These are phyloP conservation scores for Suillus alpinus DNA, from an alignment of 768 basidiomycete genomes.

Conservation along the genomic window DNA sequence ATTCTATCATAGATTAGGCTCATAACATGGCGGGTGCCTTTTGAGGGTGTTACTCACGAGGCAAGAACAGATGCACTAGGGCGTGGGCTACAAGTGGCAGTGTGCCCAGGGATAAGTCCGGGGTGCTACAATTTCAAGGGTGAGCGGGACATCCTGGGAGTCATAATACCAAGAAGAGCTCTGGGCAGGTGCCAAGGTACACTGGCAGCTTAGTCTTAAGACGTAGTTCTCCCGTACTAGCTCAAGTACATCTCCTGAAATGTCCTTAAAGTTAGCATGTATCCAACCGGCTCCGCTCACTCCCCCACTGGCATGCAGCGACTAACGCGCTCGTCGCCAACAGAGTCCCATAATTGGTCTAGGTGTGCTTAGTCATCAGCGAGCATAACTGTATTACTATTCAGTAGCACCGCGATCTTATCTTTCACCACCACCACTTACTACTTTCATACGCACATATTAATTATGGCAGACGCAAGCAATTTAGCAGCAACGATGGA, in stretches of 20 bases:
- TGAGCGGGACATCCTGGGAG: neutral
- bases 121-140: neutral
- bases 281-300: neutral
- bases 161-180: neutral
- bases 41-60: neutral
- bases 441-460: conserved; percentile 2
- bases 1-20: neutral
- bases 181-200: neutral
- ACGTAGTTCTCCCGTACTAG: neutral
- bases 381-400: neutral
- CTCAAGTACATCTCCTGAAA: neutral
- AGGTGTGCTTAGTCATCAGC: conserved; percentile 1
- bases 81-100: neutral
- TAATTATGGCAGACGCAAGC: conserved; percentile 35
- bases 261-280: neutral
- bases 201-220: neutral
- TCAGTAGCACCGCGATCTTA: conserved; percentile 3
- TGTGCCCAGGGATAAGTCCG: neutral
- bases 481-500: conserved; percentile 63
- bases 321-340: neutral
- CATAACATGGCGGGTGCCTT: neutral
- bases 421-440: conserved; percentile 6
- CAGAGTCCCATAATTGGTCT: neutral
- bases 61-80: neutral
- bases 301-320: neutral